These are phyloP conservation scores for Colletotrichum sidae DNA, from an alignment of 2,329 filamentous ascomycete genomes.

Conservation along the genomic window DNA sequence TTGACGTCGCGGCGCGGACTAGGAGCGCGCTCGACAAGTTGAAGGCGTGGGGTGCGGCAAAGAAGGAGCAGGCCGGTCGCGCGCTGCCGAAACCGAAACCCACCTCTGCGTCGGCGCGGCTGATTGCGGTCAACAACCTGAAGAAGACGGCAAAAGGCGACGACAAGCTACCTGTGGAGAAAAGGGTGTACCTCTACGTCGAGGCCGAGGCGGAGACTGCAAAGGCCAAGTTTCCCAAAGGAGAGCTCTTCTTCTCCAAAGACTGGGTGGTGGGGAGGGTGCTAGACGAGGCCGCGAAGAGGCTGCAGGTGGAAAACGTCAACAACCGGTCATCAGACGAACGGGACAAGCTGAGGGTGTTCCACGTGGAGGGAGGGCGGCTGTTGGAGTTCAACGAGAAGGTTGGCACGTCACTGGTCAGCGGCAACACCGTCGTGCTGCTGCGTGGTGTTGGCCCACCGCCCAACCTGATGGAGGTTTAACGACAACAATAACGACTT, in stretches of 20 bases:
- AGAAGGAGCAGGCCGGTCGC: slow-evolving; percentile 71
- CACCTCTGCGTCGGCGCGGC: slow-evolving; percentile 70
- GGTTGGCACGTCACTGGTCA: slow-evolving; percentile 77
- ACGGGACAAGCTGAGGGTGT: slow-evolving; percentile 84
- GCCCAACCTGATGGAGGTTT: slow-evolving; percentile 74
- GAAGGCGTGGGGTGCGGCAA: slow-evolving; percentile 82
- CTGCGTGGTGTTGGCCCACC: slow-evolving; percentile 87
- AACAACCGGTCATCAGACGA: slow-evolving; percentile 84
- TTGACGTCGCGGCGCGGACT: slow-evolving; percentile 72
- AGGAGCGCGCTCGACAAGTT: slow-evolving; percentile 81
- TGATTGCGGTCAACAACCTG: slow-evolving; percentile 79
- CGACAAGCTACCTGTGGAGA: slow-evolving; percentile 80
- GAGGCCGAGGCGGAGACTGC: slow-evolving; percentile 91
- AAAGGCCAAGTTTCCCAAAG: slow-evolving; percentile 83
- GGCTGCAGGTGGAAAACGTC: slow-evolving; percentile 82
- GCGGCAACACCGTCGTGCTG: slow-evolving; percentile 90
- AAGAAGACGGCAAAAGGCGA: slow-evolving; percentile 94
- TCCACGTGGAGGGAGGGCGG: slow-evolving; percentile 91
- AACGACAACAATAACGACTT: slow-evolving; percentile 25
- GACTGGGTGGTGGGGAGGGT: slow-evolving; percentile 93
- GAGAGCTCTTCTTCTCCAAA: slow-evolving; percentile 82
- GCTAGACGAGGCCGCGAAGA: slow-evolving; percentile 81
- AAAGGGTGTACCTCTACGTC: slow-evolving; percentile 89
- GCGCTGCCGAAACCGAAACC: slow-evolving; percentile 73
- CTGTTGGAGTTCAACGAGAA: slow-evolving; percentile 91